These are phyloP conservation scores for Morella rubra DNA, from an alignment of 306 rosid species.

Conservation along the genomic window DNA sequence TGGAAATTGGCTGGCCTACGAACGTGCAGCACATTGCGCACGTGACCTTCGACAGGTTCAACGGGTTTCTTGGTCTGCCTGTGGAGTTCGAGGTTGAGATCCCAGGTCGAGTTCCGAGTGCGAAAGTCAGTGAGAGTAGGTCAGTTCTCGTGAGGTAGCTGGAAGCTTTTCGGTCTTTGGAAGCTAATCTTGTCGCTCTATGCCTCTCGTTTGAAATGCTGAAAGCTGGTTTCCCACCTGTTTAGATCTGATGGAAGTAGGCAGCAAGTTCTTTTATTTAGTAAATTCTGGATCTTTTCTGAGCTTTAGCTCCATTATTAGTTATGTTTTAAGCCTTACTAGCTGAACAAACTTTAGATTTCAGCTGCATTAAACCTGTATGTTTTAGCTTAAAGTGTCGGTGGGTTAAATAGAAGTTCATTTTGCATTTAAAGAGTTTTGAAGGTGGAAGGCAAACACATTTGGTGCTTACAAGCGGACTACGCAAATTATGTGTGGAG, in stretches of 20 bases:
- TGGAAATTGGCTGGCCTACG: constrained; percentile 96
- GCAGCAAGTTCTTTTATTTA: constrained; percentile 8
- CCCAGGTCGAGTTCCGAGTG: constrained; percentile 94
- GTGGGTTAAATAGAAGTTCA: neutral
- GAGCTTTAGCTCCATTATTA: constrained; percentile 2
- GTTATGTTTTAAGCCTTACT: neutral
- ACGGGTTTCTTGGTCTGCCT: constrained; percentile 92
- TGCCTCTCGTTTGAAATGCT: constrained; percentile 26
- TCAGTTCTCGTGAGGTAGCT: too few species aligned
- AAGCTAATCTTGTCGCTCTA: too few species aligned
- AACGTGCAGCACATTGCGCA: constrained; percentile 79
- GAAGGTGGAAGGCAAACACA: neutral
- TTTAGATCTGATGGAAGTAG: constrained; percentile 22
- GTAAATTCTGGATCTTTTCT: constrained; percentile 9
- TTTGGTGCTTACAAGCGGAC: neutral
- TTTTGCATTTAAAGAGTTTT: neutral
- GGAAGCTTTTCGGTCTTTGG: too few species aligned
- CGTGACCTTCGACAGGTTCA: constrained; percentile 90
- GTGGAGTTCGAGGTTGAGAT: constrained; percentile 74
- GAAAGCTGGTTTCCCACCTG: neutral
- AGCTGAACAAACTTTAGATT: neutral
- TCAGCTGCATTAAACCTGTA: neutral
- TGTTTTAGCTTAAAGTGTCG: neutral
- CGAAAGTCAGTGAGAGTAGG: too few species aligned
- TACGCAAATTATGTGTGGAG: neutral